Base-by-base conservation (phyloP, 2,329 filamentous ascomycete genomes). In the Aspergillus thermomutatus region DNA sequence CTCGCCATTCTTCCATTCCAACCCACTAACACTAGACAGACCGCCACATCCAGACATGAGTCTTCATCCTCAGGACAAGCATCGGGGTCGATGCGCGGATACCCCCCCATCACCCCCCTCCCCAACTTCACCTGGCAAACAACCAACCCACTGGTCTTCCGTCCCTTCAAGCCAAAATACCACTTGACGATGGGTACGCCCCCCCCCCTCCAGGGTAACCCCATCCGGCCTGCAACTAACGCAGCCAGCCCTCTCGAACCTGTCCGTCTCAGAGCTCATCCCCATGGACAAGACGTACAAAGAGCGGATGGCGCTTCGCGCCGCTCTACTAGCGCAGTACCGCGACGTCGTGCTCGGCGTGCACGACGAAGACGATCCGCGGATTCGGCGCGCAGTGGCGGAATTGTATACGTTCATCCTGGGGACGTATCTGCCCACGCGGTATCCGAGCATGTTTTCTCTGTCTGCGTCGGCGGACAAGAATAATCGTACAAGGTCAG, bases 161-260 rank as follows among this genome's bases (percentile, higher is more conserved):
- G 84, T 14, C 81, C 82, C 0, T 86, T 86, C 69, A 86, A 84
- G 67, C 79, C 82, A 4, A 85, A 81, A 62, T 87, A 84, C 65
- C 80, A 87, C 65, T 69, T 87, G 51, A 86, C 84, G 5, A 87
- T 87, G 85, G 82, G 84, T 85, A 70, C 59, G 71, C 61, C 23
- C 25, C n/a, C n/a, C n/a, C n/a, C n/a, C n/a, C n/a, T n/a, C n/a
- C n/a, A n/a, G n/a, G n/a, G n/a, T n/a, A n/a, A 4, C n/a, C 53
- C 6, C 14, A 27, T 6, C 25, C 49, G 48, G 31, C 48, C n/a
- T 31, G 55, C 34, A 48, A 51, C 47, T 34, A 14, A 58, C 31
- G 43, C 48, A 47, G 9, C 8, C 62, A 86, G 83, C 77, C 3
- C 75, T 87, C 25, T 78, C 84, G 64, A 82, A 75, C 47, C 76